Evolutionary conservation across 1,284 basidiomycete genomes (phyloP), one percentile per base, ranked within the genome.

Genomic region (Trichosporon ovoides): DNA sequence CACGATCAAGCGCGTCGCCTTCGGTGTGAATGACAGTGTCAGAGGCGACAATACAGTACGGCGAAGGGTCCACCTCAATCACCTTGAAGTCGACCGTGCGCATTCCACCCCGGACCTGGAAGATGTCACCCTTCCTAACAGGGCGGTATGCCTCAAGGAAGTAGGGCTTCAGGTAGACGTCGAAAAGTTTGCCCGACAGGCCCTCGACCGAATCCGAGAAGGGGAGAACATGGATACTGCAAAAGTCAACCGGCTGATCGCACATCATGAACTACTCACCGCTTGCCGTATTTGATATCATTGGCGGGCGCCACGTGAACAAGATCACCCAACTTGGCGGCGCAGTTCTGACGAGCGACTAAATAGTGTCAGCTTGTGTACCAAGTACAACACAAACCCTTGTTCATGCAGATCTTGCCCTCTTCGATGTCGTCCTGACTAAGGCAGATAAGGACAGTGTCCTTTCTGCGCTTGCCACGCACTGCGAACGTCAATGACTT

Each of bases 271-370:
- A n/a, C n/a, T n/a, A 60, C 70, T 55, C 18, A 70, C 70, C 95
- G 88, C 79, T 98, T 98, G 69, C 96, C 96, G 77, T 99, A 99
- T 79, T 98, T 98, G 83, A 98, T 98, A 73, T 98, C 95, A 67
- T 89, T 85, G 76, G 94, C 97, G 66, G 92, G 86, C 73, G 98
- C 93, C 1, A 99, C 91, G 63, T 91, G 91, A 73, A 92, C 89
- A 48, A 98, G 83, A 77, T 99, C 96, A 51, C 91, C 95, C 46
- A 98, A 87, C 82, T 98, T 98, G 70, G 98, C 91, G 54, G 96
- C 90, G 53, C 98, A 80, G 79, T 99, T 98, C 81, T 97, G 95
- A 60, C 96, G 90, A 5, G 96, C 96, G 43, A 99, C 96, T 82
- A 9, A 69, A 0, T 28, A n/a, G 2, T 3, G 53, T 64, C 51